phyloP scores from a whole-genome alignment of 371 early-diverging fungal genomes.

The Mortierella sp. region DNA sequence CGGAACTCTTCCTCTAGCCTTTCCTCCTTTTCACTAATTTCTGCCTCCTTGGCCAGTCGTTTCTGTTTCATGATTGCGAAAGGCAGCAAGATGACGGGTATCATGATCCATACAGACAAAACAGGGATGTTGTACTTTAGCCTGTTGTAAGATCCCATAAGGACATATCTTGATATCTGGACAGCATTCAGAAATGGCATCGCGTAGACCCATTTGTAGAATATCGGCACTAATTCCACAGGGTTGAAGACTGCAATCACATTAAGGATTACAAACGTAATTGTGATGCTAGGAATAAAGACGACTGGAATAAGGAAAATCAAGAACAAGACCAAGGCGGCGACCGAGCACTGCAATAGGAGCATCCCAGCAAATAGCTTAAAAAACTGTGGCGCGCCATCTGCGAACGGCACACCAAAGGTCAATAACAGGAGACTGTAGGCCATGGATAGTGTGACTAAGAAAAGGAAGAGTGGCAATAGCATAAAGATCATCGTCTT shows the following conservation, averaged over 20 bases:
- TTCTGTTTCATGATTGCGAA: conserved; percentile 48
- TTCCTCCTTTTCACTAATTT: conserved; percentile 16
- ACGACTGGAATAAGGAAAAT: conserved; percentile 49
- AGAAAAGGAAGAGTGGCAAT: conserved; percentile 20
- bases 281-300: conserved; percentile 42
- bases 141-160: conserved; percentile 50
- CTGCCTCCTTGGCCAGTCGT: conserved; percentile 23
- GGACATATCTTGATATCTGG: conserved; percentile 40
- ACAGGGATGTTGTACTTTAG: conserved; percentile 35
- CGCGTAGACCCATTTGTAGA: conserved; percentile 49
- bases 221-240: conserved; percentile 38
- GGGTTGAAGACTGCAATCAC: conserved; percentile 56
- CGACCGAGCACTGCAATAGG: conserved; percentile 35
- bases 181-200: conserved; percentile 57
- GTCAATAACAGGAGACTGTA: conserved; percentile 35
- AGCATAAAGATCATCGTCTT: conserved; percentile 29
- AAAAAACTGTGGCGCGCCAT: conserved; percentile 27
- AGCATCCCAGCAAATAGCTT: conserved; percentile 45
- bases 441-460: conserved; percentile 28
- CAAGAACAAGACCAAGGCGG: conserved; percentile 46
- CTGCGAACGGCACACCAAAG: conserved; percentile 42
- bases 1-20: not conserved
- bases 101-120: conserved; percentile 34
- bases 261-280: conserved; percentile 51
- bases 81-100: conserved; percentile 36